Base-by-base conservation (phyloP, 352 stramenopile genomes). In the Lagenidium sp. region DNA sequence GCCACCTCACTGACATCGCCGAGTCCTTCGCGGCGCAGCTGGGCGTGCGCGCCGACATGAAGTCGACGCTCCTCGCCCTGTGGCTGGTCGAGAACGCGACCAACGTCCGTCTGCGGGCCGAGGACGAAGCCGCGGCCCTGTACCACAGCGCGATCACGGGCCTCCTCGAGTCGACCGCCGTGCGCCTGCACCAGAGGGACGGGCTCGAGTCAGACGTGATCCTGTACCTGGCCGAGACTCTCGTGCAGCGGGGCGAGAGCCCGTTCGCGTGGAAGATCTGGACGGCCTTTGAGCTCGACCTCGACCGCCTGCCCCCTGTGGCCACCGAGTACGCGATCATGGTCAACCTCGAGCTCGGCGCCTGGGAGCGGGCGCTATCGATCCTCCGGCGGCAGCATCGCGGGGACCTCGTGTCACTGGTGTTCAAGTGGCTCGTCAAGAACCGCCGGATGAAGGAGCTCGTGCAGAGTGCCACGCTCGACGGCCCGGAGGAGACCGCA, bases 211-310 rank as follows among this genome's bases (percentile, higher is more conserved):
- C 64, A 8, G 61, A 84, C 28, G 35, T 88, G 32, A 85, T 91
- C 35, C 42, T 87, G 43, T 72, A 85, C 50, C 62, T 91, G 47
- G 57, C 86, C 4, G 75, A 91, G 48, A 88, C 78, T 11, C 55
- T 91, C 36, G 73, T 88, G 18, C 75, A 91, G 38, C 66, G 75
- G 6, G 71, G 73, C 25, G 73, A 87, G 44, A 83, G 69, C 49
- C 52, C 82, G 20, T 66, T 88, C 19, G 79, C 75, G 19, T 91
- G 79, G 79, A 86, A 91, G 53, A 70, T 91, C n/a, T 88, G 75
- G 79, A 86, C 75, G 25, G 78, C 71, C 5, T 91, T 88, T 44
- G 73, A 73, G 5, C 59, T 88, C 13, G 64, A 85, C 24, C 47
- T 89, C 15, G 45, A 54, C 10, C 39, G 67, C n/a, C 60, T 68